Evolutionary conservation across 169 alveolate genomes (phyloP).

Genomic region (Eimeria necatrix): DNA sequence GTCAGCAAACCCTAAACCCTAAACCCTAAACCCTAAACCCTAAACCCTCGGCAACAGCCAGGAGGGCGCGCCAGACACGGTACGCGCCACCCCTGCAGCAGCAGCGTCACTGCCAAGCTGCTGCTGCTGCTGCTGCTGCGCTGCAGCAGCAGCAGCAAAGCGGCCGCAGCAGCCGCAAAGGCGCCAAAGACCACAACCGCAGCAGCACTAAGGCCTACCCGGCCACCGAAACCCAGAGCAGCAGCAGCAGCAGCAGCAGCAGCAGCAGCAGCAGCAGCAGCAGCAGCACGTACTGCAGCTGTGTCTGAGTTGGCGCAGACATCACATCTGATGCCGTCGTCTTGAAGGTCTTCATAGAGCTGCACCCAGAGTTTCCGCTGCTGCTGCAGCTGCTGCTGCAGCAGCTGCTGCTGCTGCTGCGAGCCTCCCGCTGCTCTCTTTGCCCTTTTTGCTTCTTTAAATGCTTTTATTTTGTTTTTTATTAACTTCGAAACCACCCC

Average conservation of each 20-base stretch:
- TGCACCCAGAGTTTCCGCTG: constrained; percentile 27
- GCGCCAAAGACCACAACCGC: too few species aligned
- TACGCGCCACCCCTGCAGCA: too few species aligned
- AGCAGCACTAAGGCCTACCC: not conserved
- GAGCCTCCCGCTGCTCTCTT: too few species aligned
- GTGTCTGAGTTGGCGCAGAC: constrained; percentile 68
- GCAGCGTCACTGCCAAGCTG: too few species aligned
- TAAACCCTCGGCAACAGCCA: not conserved
- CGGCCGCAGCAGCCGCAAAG: too few species aligned
- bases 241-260: not conserved
- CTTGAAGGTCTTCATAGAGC: constrained; percentile 47
- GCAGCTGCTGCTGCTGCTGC: not conserved
- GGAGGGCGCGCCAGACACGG: too few species aligned
- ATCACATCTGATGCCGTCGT: constrained; percentile 75
- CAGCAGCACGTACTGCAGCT: constrained; percentile 1
- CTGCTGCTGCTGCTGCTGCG: too few species aligned
- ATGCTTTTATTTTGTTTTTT: not conserved
- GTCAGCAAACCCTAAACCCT: too few species aligned
- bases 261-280: constrained; percentile 7
- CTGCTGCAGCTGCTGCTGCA: not conserved
- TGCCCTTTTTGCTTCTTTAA: too few species aligned
- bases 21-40: too few species aligned
- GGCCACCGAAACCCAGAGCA: not conserved
- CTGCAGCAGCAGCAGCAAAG: too few species aligned
- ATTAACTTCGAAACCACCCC: not conserved